Conservation (phyloP, 2,329 filamentous ascomycete species). For the Dothideomycetes sp. region DNA sequence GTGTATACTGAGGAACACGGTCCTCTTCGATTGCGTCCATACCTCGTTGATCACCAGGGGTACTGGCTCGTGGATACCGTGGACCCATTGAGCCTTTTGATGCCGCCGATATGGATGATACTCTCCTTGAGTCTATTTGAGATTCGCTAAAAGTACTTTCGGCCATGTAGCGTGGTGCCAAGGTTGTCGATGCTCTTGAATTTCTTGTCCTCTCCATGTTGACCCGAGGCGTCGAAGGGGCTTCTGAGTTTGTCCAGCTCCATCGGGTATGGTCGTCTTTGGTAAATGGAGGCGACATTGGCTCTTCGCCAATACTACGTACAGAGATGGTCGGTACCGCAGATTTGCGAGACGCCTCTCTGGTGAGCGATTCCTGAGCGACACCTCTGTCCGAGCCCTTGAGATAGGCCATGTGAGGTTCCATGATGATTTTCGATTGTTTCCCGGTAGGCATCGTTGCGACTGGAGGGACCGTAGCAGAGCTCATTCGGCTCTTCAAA, state of each 20-base stretch:
- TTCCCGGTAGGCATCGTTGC: slow-evolving; percentile 3
- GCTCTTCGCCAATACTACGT: slow-evolving; percentile 7
- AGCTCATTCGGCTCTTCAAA: slow-evolving; percentile 1
- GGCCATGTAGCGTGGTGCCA: no score
- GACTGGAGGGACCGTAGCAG: slow-evolving; percentile 6
- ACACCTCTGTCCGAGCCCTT: slow-evolving; percentile 4
- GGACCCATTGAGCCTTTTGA: slow-evolving; percentile 8
- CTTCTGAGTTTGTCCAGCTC: slow-evolving; percentile 23
- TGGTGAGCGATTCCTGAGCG: no score
- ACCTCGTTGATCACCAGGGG: no score
- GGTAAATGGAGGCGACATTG: background rate
- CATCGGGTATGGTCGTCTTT: slow-evolving; percentile 15
- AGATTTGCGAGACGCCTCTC: background rate
- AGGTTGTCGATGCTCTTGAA: no score
- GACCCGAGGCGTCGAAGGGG: slow-evolving; percentile 22
- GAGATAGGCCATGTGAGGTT: slow-evolving; percentile 10
- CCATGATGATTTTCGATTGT: slow-evolving; percentile 4
- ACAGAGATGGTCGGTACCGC: slow-evolving; percentile 9
- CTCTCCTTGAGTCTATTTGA: no score
- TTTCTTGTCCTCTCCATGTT: slow-evolving; percentile 11
- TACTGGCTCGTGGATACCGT: no score
- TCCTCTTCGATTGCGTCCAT: slow-evolving; percentile 3
- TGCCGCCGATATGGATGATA: no score
- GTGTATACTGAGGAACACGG: background rate
- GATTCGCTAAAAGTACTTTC: no score